Percentiles rank a stretch among this genome's conserved stretches.
Conservation (phyloP, 768 basidiomycete genomes). For the Mycena crocata region DNA sequence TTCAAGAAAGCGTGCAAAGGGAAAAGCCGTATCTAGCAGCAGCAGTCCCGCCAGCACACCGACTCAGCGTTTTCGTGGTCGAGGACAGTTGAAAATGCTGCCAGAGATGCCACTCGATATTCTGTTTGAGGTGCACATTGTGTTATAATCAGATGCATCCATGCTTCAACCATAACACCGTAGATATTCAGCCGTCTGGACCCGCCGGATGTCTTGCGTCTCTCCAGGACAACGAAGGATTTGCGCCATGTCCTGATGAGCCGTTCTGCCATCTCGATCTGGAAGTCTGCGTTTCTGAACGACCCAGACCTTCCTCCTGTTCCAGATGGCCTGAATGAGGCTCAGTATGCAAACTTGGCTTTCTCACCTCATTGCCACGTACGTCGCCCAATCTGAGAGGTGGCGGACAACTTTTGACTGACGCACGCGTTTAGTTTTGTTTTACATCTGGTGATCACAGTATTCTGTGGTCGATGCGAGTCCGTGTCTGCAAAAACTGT, state of each 20-base stretch:
- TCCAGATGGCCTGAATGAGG: slow-evolving; percentile 42
- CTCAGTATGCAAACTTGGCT: slow-evolving; percentile 41
- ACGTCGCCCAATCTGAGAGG: slow-evolving; percentile 20
- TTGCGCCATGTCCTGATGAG: slow-evolving; percentile 47
- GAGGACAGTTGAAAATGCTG: slow-evolving; percentile 28
- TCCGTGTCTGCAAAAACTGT: slow-evolving; percentile 33
- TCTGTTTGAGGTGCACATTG: slow-evolving; percentile 37
- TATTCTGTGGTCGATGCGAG: slow-evolving; percentile 33
- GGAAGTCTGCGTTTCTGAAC: slow-evolving; percentile 38
- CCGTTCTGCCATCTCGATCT: slow-evolving; percentile 39
- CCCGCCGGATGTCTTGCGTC: slow-evolving; percentile 50
- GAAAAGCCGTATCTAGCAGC: background rate
- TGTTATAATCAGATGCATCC: background rate
- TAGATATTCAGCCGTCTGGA: slow-evolving; percentile 52
- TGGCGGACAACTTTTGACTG: no score
- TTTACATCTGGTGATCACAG: slow-evolving; percentile 22
- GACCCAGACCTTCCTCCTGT: slow-evolving; percentile 40
- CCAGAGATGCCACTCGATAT: slow-evolving; percentile 40
- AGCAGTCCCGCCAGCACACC: background rate
- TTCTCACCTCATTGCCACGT: slow-evolving; percentile 44
- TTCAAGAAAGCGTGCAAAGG: slow-evolving; percentile 8
- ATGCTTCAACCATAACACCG: background rate
- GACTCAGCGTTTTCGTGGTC: background rate
- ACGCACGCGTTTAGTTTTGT: slow-evolving; percentile 36
- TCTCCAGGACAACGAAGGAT: slow-evolving; percentile 53